phyloP scores from a whole-genome alignment of 2,329 filamentous ascomycete species.

The Diaporthe nobilis region DNA sequence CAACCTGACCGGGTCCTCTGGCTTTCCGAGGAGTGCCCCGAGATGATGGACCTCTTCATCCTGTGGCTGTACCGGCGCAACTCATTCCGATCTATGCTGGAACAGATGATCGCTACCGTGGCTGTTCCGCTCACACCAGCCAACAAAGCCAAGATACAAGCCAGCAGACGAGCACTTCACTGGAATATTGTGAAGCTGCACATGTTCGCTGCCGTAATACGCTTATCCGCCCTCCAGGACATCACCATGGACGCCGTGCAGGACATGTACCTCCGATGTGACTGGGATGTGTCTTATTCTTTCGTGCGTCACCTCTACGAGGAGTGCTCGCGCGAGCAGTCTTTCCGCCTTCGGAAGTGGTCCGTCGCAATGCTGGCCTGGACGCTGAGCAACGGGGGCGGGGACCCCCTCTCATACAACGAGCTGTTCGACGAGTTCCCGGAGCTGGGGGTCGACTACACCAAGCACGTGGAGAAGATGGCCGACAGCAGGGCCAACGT shows the following conservation, averaged over 20 bases:
- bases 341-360: slow-evolving; percentile 70
- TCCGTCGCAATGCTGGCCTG: slow-evolving; percentile 73
- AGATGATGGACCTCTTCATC: slow-evolving; percentile 68
- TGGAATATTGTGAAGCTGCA: slow-evolving; percentile 71
- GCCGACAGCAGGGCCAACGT: slow-evolving; percentile 63
- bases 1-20: slow-evolving; percentile 47
- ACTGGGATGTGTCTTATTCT: slow-evolving; percentile 69
- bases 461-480: slow-evolving; percentile 67
- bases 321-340: slow-evolving; percentile 64
- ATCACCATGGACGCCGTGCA: slow-evolving; percentile 71
- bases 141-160: slow-evolving; percentile 46
- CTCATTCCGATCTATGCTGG: slow-evolving; percentile 60
- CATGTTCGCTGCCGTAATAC: slow-evolving; percentile 68
- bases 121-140: slow-evolving; percentile 43
- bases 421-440: slow-evolving; percentile 53
- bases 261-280: slow-evolving; percentile 70
- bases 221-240: slow-evolving; percentile 67
- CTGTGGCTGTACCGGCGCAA: slow-evolving; percentile 65
- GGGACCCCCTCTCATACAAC: slow-evolving; percentile 46
- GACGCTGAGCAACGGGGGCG: slow-evolving; percentile 56
- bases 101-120: slow-evolving; percentile 54
- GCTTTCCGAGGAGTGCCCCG: slow-evolving; percentile 61
- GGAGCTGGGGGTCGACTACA: slow-evolving; percentile 65
- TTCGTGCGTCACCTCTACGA: slow-evolving; percentile 68
- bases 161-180: slow-evolving; percentile 59